phyloP scores from a whole-genome alignment of 73 alveolate genomes.

The Blepharisma japonicum region DNA sequence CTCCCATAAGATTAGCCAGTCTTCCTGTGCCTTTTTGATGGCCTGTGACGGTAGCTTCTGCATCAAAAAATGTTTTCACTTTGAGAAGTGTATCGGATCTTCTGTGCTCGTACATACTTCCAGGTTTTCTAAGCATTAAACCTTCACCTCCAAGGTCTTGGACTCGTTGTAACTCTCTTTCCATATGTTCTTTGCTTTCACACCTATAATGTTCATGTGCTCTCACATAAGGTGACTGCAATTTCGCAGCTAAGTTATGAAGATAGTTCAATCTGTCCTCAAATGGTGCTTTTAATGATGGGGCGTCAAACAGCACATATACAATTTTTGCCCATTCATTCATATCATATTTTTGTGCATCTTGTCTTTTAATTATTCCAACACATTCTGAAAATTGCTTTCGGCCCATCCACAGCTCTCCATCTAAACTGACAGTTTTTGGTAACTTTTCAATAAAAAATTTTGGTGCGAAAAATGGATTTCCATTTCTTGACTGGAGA shows the following conservation, averaged over 20 bases:
- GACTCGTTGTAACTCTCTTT: constrained; percentile 50
- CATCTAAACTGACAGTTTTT: constrained; percentile 61
- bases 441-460: constrained; percentile 66
- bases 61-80: constrained; percentile 77
- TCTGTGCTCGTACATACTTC: constrained; percentile 56
- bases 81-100: constrained; percentile 61
- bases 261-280: constrained; percentile 45
- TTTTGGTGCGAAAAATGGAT: constrained; percentile 63
- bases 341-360: constrained; percentile 37
- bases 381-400: constrained; percentile 59
- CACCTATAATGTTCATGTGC: constrained; percentile 55
- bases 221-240: constrained; percentile 25
- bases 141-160: constrained; percentile 75
- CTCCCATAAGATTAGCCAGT: constrained; percentile 67
- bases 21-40: constrained; percentile 73
- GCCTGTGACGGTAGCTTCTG: constrained; percentile 74
- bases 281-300: constrained; percentile 52
- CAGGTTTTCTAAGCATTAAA: constrained; percentile 72
- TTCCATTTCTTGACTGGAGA: constrained; percentile 63
- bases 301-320: constrained; percentile 79
- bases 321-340: constrained; percentile 74
- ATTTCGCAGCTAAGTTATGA: not conserved
- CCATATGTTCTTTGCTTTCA: constrained; percentile 53
- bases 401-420: constrained; percentile 75
- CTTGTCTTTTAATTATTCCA: constrained; percentile 64